A percentile compares a stretch with the other conserved stretches of the same genome.
phyloP scores from a whole-genome alignment of 768 basidiomycete genomes.

The Lactarius vividus region DNA sequence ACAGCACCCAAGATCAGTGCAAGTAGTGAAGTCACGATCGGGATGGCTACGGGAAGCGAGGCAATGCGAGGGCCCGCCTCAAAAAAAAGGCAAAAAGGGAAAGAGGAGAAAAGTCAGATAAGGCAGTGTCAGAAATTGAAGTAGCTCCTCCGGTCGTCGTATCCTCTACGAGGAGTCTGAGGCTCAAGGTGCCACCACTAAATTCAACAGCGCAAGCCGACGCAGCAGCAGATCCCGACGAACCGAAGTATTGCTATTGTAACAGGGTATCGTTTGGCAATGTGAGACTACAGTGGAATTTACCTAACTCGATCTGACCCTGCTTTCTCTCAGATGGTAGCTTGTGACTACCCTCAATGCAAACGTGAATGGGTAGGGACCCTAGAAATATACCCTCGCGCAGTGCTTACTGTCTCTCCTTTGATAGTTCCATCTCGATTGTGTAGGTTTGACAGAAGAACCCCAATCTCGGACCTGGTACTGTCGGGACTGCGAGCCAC shows the following conservation, averaged over 20 bases:
- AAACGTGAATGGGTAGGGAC: conserved; percentile 75
- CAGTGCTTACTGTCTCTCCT: neutral
- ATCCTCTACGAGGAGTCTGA: conserved; percentile 31
- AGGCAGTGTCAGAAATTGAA: conserved; percentile 17
- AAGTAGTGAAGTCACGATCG: conserved; percentile 18
- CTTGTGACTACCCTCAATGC: conserved; percentile 72
- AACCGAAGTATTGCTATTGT: conserved; percentile 78
- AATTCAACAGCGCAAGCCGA: conserved; percentile 22
- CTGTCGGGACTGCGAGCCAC: conserved; percentile 57
- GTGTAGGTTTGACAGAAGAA: conserved; percentile 56
- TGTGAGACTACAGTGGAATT: conserved; percentile 40
- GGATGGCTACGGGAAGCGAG: conserved; percentile 19
- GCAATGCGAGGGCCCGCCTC: conserved; percentile 14
- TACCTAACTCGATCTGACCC: neutral
- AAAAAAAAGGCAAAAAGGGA: conserved; percentile 26
- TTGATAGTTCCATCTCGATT: conserved; percentile 67
- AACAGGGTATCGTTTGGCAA: conserved; percentile 77
- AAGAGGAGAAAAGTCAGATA: conserved; percentile 32
- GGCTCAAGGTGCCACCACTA: conserved; percentile 39
- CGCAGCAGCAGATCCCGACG: conserved; percentile 35
- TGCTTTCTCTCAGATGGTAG: conserved; percentile 68
- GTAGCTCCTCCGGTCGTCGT: neutral
- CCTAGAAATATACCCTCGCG: conserved; percentile 16
- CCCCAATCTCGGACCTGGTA: conserved; percentile 64
- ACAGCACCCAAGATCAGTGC: conserved; percentile 10